Evolutionary conservation across 2,329 filamentous ascomycete species (phyloP).

Genomic region (Tympanopsis confertula): DNA sequence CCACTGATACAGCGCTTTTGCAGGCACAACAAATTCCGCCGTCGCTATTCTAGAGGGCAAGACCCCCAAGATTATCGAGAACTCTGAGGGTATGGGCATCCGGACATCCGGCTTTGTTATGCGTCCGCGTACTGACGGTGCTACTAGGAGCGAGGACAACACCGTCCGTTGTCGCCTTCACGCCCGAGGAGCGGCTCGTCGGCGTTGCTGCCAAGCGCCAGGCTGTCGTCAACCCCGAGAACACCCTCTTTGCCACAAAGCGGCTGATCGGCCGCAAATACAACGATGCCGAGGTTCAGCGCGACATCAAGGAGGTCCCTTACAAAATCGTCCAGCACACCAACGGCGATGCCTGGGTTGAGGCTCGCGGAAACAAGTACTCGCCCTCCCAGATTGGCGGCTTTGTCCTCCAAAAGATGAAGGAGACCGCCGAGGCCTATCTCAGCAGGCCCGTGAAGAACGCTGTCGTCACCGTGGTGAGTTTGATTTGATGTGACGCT

Average conservation of each 20-base stretch:
- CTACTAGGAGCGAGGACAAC: slow-evolving; percentile 70
- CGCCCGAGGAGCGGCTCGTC: slow-evolving; percentile 88
- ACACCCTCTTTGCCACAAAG: slow-evolving; percentile 97
- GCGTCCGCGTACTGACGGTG: slow-evolving; percentile 5
- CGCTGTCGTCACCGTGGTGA: slow-evolving; percentile 78
- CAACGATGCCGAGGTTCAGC: slow-evolving; percentile 84
- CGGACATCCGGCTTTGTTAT: not conserved
- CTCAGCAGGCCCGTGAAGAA: slow-evolving; percentile 86
- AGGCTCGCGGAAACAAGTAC: slow-evolving; percentile 88
- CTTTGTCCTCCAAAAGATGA: slow-evolving; percentile 96
- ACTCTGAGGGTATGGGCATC: slow-evolving; percentile 68
- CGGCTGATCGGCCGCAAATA: slow-evolving; percentile 97
- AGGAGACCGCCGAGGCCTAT: slow-evolving; percentile 93
- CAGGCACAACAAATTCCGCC: slow-evolving; percentile 89
- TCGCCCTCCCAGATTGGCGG: slow-evolving; percentile 97
- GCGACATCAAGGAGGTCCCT: slow-evolving; percentile 91
- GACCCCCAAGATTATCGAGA: slow-evolving; percentile 89
- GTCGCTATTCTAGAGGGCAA: slow-evolving; percentile 98
- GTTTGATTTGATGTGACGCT: no score
- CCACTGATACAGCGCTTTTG: not conserved
- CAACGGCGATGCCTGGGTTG: slow-evolving; percentile 94
- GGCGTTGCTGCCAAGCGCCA: slow-evolving; percentile 97
- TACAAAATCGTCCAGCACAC: slow-evolving; percentile 97
- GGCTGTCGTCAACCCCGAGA: slow-evolving; percentile 95
- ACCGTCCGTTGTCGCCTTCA: slow-evolving; percentile 89